Percentiles rank a stretch among this genome's conserved stretches.
Conservation (phyloP, 108 stramenopile species). For the Skeletonema costatum region DNA sequence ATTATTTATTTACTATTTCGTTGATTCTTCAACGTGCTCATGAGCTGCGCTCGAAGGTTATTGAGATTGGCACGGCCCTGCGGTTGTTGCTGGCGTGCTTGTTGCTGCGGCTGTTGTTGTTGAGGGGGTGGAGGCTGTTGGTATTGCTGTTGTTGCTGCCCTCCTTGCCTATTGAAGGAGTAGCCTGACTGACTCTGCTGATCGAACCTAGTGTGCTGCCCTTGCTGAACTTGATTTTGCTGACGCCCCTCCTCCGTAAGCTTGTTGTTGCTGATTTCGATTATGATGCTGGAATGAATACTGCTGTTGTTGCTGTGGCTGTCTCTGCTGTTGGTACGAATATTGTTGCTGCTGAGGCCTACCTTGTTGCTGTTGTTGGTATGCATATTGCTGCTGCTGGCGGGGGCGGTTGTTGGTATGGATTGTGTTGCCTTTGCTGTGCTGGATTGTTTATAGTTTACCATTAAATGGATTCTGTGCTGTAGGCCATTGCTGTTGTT, state of each 20-base stretch:
- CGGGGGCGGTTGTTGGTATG: slow-evolving; percentile 24
- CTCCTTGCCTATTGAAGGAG: slow-evolving; percentile 36
- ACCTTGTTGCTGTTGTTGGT: slow-evolving; percentile 23
- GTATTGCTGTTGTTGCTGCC: slow-evolving; percentile 31
- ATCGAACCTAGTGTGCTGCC: not conserved
- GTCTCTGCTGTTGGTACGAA: slow-evolving; percentile 11
- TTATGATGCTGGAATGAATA: slow-evolving; percentile 28
- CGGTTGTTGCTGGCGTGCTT: slow-evolving; percentile 31
- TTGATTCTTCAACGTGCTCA: slow-evolving; percentile 78
- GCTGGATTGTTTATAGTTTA: slow-evolving; percentile 7
- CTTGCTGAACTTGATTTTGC: slow-evolving; percentile 2
- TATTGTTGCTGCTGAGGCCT: slow-evolving; percentile 11
- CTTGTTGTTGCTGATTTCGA: slow-evolving; percentile 16
- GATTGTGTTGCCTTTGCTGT: slow-evolving; percentile 7
- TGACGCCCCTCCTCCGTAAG: not conserved
- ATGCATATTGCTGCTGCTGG: slow-evolving; percentile 30
- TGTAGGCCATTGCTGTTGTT: slow-evolving; percentile 30
- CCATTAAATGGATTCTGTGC: slow-evolving; percentile 26
- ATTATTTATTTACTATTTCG: slow-evolving; percentile 11
- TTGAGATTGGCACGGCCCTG: slow-evolving; percentile 45
- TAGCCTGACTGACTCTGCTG: slow-evolving; percentile 10
- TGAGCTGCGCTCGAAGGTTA: slow-evolving; percentile 80
- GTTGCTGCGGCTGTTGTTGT: slow-evolving; percentile 25
- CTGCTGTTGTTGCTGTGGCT: slow-evolving; percentile 15
- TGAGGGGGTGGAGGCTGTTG: slow-evolving; percentile 30